Base-by-base conservation (phyloP, 768 basidiomycete species). In the Amanita pallidorosea region DNA sequence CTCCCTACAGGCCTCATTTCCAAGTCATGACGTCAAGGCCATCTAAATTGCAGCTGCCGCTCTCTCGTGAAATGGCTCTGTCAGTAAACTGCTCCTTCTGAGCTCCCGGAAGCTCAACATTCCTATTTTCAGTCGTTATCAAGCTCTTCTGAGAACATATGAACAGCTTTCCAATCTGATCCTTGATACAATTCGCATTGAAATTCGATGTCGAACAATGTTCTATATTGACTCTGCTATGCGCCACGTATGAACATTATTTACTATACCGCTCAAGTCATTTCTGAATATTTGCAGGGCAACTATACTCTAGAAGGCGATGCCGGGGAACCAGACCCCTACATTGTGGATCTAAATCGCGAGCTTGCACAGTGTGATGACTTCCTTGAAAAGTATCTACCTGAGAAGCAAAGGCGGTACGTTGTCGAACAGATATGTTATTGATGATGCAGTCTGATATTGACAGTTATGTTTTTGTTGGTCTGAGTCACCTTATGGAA, bases 21-120 rank as follows among this genome's bases (percentile, higher is more conserved):
- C 73, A 79, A n/a, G 58, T 67, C 0, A 50, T 74, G 20, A 62
- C 69, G 1, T 65, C 71, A 0, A 53, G 63, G 9, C 55, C 65
- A 15, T 57, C 71, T 15, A 70, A 73, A 18, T 67, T 92, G 25
- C 73, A 70, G 51, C 70, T 97, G 4, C 88, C 91, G 3, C 70
- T 97, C 29, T 93, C 92, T 1, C 72, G 71, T 40, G 93, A 94
- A 54, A 97, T 95, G 93, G 74, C 83, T 13, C 62, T 93, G 94
- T 94, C 57, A 57, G 90, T 69, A 33, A 31, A 52, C 25, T 62
- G 47, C 57, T 47, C 25, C 20, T 31, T 23, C 13, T 31, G 7
- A 1, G 7, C 27, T 31, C 22, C 13, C 22, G 38, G 6, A 5
- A 27, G 45, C 23, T 23, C 6, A 11, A 17, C 2, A 36, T 43